These are phyloP conservation scores for Mycena metata DNA, from an alignment of 768 basidiomycete species.

Conservation along the genomic window DNA sequence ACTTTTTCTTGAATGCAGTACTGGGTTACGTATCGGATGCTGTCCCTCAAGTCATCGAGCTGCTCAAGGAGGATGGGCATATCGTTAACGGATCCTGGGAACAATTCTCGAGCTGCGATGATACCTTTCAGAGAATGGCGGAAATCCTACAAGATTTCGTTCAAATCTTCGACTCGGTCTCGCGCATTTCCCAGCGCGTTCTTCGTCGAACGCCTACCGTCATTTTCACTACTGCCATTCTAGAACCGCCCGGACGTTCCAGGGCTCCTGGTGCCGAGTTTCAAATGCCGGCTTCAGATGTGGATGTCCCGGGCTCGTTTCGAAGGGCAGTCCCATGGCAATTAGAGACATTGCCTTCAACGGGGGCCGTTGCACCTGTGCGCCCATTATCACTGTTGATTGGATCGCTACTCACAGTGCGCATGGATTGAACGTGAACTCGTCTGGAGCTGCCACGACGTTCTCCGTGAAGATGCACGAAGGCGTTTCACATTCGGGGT, in stretches of 20 bases:
- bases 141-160: neutral
- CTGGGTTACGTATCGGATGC: neutral
- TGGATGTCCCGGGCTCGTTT: neutral
- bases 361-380: neutral
- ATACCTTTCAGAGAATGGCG: neutral
- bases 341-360: neutral
- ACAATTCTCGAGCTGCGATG: neutral
- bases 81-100: neutral
- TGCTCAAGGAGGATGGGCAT: neutral
- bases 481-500: neutral
- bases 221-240: neutral
- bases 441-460: neutral
- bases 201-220: neutral
- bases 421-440: neutral
- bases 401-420: too few relatives aligned
- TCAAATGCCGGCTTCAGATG: neutral
- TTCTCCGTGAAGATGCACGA: conserved; percentile 2
- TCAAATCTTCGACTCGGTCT: neutral
- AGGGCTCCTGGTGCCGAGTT: neutral
- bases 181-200: neutral
- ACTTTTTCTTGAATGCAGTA: neutral
- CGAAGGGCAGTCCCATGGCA: neutral
- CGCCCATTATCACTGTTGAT: neutral
- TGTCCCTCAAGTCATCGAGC: neutral
- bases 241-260: neutral